These are phyloP conservation scores for Calonectria pauciramosa DNA, from an alignment of 2,329 filamentous ascomycete species.

Conservation along the genomic window DNA sequence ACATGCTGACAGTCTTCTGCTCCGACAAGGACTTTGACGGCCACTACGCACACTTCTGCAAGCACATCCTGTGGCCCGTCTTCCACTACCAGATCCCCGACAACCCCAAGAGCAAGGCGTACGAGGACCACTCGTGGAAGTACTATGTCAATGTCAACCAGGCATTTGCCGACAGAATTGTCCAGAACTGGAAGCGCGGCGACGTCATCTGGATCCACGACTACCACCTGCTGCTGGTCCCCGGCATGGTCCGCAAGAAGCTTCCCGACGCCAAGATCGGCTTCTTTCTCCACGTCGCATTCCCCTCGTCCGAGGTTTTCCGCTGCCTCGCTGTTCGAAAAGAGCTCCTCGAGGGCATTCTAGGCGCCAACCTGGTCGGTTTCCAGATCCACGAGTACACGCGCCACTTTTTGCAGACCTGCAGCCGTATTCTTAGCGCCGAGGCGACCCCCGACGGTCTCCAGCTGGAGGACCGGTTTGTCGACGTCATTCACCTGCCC, in stretches of 20 bases:
- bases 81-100: constrained; percentile 99
- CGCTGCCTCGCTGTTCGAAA: constrained; percentile 89
- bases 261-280: constrained; percentile 94
- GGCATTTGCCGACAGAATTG: constrained; percentile 90
- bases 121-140: constrained; percentile 96
- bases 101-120: constrained; percentile 98
- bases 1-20: constrained; percentile 87
- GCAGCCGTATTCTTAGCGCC: constrained; percentile 89
- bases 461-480: constrained; percentile 92
- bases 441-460: constrained; percentile 91
- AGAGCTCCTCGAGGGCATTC: constrained; percentile 90
- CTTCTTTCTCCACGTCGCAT: constrained; percentile 95
- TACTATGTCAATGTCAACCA: constrained; percentile 95
- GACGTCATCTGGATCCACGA: constrained; percentile 97
- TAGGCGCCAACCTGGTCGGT: constrained; percentile 91
- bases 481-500: constrained; percentile 86
- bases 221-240: constrained; percentile 92
- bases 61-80: constrained; percentile 97
- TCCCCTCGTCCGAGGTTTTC: constrained; percentile 97
- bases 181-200: constrained; percentile 92
- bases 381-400: constrained; percentile 96
- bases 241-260: constrained; percentile 89
- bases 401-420: constrained; percentile 95
- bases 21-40: constrained; percentile 94
- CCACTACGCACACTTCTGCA: constrained; percentile 96